Conservation (phyloP, 2,329 filamentous ascomycete genomes). For the Cercospora citrullina region DNA sequence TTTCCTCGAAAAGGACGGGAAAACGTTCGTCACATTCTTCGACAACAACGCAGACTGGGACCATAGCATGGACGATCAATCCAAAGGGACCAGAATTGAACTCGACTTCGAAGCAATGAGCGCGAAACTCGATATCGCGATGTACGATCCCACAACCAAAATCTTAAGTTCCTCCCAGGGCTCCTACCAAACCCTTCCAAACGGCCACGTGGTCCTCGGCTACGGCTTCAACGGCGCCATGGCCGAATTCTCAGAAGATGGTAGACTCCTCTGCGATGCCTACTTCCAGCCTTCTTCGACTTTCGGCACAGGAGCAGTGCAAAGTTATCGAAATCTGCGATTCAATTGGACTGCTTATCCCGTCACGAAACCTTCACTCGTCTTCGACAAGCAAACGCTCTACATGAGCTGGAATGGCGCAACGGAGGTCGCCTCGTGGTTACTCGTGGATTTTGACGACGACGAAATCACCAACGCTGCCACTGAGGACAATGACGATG, state of each 20-base stretch:
- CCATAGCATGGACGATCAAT: constrained; percentile 21
- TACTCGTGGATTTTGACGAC: constrained; percentile 42
- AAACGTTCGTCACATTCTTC: constrained; percentile 24
- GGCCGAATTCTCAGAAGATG: constrained; percentile 47
- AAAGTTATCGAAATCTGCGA: constrained; percentile 56
- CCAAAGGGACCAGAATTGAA: constrained; percentile 25
- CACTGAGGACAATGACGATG: constrained; percentile 6
- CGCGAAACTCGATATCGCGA: constrained; percentile 32
- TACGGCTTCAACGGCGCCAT: constrained; percentile 51
- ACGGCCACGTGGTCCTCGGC: constrained; percentile 56
- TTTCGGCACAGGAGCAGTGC: constrained; percentile 40
- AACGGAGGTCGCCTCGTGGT: constrained; percentile 49
- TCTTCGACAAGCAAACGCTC: constrained; percentile 29
- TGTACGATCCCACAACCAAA: constrained; percentile 30
- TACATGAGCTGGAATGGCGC: constrained; percentile 56
- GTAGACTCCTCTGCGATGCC: constrained; percentile 54
- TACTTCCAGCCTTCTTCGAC: constrained; percentile 51
- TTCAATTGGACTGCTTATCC: constrained; percentile 50
- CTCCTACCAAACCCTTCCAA: constrained; percentile 54
- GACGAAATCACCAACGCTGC: background rate
- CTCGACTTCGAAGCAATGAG: constrained; percentile 35
- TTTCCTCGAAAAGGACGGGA: constrained; percentile 43
- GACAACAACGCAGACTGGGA: constrained; percentile 39
- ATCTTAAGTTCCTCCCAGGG: constrained; percentile 53
- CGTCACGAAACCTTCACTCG: constrained; percentile 30